Evolutionary conservation across 768 basidiomycete genomes (phyloP).

Genomic region (Boletellus emodensis): DNA sequence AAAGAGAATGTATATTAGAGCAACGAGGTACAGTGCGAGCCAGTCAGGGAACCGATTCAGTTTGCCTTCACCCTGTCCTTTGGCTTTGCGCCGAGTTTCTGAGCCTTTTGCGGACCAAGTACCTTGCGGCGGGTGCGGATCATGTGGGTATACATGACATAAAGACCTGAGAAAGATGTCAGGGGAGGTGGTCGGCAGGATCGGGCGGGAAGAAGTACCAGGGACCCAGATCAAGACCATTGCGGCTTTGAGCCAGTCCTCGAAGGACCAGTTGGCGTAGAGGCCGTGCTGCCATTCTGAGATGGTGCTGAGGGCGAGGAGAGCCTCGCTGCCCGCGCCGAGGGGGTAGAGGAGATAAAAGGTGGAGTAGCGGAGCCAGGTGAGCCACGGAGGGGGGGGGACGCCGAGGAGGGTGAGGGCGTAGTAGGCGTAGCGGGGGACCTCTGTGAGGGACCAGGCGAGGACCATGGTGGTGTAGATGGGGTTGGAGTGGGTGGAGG

Average conservation of each 20-base stretch:
- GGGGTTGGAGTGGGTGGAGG: constrained; percentile 60
- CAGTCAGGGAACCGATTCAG: constrained; percentile 1
- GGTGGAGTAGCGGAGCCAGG: constrained; percentile 83
- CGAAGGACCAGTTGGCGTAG: constrained; percentile 45
- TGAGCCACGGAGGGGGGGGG: constrained; percentile 50
- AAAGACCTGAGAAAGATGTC: constrained; percentile 36
- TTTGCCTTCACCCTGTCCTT: constrained; percentile 27
- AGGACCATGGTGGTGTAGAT: constrained; percentile 88
- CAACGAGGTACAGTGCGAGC: not conserved
- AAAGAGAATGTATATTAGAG: constrained; percentile 21
- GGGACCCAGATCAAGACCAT: constrained; percentile 88
- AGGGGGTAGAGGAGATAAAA: constrained; percentile 94
- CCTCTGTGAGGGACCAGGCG: constrained; percentile 89
- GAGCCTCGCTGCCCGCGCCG: constrained; percentile 88
- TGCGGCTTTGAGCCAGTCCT: constrained; percentile 53
- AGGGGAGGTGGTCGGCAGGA: not conserved
- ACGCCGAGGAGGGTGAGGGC: constrained; percentile 59
- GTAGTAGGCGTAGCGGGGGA: constrained; percentile 90
- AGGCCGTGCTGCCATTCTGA: constrained; percentile 44
- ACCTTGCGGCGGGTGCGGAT: constrained; percentile 53
- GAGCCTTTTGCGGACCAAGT: constrained; percentile 36
- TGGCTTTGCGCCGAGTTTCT: constrained; percentile 33
- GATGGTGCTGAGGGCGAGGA: constrained; percentile 74
- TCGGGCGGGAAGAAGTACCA: constrained; percentile 43
- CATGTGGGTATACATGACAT: constrained; percentile 59